Percentiles rank a stretch among this genome's conserved stretches.
Evolutionary conservation across 1,284 basidiomycete genomes (phyloP).

Genomic region (Fomitiporia mediterranea): DNA sequence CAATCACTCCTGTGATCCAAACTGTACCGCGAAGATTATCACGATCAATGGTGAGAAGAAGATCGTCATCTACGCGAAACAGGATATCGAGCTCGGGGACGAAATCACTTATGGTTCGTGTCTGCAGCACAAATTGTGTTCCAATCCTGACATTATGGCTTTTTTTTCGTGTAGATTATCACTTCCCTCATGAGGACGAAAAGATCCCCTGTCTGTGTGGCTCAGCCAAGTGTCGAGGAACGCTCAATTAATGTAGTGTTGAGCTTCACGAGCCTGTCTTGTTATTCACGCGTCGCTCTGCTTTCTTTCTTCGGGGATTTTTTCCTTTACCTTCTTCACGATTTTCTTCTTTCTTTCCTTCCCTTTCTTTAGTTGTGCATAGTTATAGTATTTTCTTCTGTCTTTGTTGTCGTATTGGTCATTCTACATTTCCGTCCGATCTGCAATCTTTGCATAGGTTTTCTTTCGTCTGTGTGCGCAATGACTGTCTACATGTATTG

Average conservation of each 20-base stretch:
- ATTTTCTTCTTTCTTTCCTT: neutral
- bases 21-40: slow-evolving; percentile 97
- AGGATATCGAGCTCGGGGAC: slow-evolving; percentile 88
- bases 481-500: slow-evolving; percentile 16
- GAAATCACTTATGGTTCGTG: slow-evolving; percentile 96
- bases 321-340: neutral
- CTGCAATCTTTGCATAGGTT: slow-evolving; percentile 17
- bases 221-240: slow-evolving; percentile 82
- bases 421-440: neutral
- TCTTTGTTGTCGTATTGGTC: neutral
- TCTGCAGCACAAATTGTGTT: neutral
- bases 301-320: neutral
- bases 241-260: slow-evolving; percentile 63
- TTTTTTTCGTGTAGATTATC: slow-evolving; percentile 60
- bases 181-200: slow-evolving; percentile 90
- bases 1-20: slow-evolving; percentile 97
- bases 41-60: slow-evolving; percentile 98
- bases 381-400: no score
- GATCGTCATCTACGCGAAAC: slow-evolving; percentile 98
- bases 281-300: neutral
- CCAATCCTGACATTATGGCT: neutral
- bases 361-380: neutral
- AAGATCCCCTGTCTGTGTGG: slow-evolving; percentile 90
- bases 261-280: neutral
- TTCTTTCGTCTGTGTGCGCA: slow-evolving; percentile 13